Percentiles rank a stretch among this genome's conserved stretches.
Conservation (phyloP, 768 basidiomycete genomes). For the Asterophora lycoperdoides region DNA sequence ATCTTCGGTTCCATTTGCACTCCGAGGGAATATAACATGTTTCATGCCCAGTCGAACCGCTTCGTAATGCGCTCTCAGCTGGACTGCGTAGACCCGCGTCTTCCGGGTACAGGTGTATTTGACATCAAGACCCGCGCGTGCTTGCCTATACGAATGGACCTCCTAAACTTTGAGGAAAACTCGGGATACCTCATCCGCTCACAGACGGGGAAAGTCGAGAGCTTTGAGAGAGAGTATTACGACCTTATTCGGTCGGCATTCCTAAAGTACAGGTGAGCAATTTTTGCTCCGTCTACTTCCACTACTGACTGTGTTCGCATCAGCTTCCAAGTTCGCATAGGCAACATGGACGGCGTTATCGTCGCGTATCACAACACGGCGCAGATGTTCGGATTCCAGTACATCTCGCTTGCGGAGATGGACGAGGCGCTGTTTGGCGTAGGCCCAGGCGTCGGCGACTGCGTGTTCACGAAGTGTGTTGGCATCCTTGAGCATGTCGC, state of each 20-base stretch:
- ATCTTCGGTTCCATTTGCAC: no score
- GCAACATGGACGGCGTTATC: conserved; percentile 93
- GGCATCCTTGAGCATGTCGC: conserved; percentile 63
- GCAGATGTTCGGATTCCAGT: conserved; percentile 91
- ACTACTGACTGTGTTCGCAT: background rate
- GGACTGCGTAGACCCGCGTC: conserved; percentile 73
- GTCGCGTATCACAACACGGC: conserved; percentile 87
- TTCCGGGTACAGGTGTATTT: conserved; percentile 90
- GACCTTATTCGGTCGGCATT: conserved; percentile 93
- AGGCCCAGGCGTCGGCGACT: conserved; percentile 52
- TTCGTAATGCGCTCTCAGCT: conserved; percentile 95
- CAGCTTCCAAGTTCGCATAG: conserved; percentile 94
- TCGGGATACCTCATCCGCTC: conserved; percentile 71
- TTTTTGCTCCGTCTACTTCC: background rate
- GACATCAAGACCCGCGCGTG: conserved; percentile 95
- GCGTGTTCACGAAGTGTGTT: conserved; percentile 74
- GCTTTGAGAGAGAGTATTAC: conserved; percentile 92
- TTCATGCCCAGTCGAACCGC: conserved; percentile 38
- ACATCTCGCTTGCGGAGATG: conserved; percentile 83
- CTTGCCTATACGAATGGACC: conserved; percentile 77
- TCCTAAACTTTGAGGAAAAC: conserved; percentile 81
- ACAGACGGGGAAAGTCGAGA: conserved; percentile 60
- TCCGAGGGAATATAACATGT: no score
- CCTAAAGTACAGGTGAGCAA: conserved; percentile 78
- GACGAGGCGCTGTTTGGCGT: conserved; percentile 73